phyloP scores from a whole-genome alignment of 192 early-diverging fungal genomes.

The Oehlia diaphana region DNA sequence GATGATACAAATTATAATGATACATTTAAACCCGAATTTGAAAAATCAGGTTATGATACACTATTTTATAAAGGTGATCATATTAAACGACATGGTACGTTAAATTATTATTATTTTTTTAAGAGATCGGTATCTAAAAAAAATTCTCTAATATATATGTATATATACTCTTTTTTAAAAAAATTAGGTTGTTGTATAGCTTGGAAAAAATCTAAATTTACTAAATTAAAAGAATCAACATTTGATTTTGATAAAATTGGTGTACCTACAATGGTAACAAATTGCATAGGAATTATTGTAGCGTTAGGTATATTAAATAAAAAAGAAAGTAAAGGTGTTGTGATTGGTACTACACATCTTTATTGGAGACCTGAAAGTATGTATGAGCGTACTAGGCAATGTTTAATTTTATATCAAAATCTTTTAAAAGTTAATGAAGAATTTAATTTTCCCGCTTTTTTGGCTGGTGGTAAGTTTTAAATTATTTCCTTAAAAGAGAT shows the following conservation, averaged over 20 bases:
- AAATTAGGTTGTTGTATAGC: conserved; percentile 21
- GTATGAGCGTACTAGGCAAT: conserved; percentile 28
- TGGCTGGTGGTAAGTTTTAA: conserved; percentile 14
- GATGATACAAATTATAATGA: background rate
- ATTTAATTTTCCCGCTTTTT: conserved; percentile 12
- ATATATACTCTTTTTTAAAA: background rate
- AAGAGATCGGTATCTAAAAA: background rate
- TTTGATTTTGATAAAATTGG: conserved; percentile 18
- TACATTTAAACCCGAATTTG: conserved; percentile 29
- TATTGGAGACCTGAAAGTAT: conserved; percentile 27
- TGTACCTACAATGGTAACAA: background rate
- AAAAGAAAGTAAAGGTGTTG: background rate
- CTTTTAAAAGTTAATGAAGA: conserved; percentile 5
- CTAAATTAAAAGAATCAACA: conserved; percentile 9
- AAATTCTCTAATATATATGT: background rate
- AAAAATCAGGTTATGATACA: conserved; percentile 4
- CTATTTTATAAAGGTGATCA: conserved; percentile 2
- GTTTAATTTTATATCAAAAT: conserved; percentile 1
- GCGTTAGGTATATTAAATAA: background rate
- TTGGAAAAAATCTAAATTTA: conserved; percentile 24
- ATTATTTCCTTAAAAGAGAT: background rate
- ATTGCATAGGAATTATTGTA: conserved; percentile 14
- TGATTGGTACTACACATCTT: conserved; percentile 22
- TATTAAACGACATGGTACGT: conserved; percentile 13
- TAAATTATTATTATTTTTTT: background rate